Conservation (phyloP, 2,329 filamentous ascomycete species). For the Trichoderma semiorbis region DNA sequence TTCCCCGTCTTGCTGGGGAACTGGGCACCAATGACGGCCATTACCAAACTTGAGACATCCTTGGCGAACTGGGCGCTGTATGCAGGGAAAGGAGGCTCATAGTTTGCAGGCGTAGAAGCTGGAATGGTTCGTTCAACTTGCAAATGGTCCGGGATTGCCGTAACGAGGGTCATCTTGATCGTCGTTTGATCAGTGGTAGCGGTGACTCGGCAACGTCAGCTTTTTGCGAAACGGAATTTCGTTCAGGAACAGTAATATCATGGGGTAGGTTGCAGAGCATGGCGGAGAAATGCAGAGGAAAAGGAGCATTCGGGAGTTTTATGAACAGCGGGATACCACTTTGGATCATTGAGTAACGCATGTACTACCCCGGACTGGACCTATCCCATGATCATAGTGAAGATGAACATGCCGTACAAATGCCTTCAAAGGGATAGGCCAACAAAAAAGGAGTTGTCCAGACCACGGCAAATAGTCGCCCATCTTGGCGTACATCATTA, state of each 20-base stretch:
- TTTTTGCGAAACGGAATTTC: background rate
- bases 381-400: background rate
- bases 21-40: constrained; percentile 22
- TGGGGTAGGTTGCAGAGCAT: background rate
- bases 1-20: background rate
- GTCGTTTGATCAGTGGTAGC: background rate
- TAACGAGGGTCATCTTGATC: background rate
- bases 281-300: background rate
- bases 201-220: background rate
- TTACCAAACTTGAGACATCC: constrained; percentile 19
- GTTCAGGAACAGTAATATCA: background rate
- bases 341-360: background rate
- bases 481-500: background rate
- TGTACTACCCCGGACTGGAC: background rate
- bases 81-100: constrained; percentile 19
- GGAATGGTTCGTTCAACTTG: constrained; percentile 16
- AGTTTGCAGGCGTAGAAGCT: constrained; percentile 17
- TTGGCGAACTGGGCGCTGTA: constrained; percentile 22
- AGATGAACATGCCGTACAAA: background rate
- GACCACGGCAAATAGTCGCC: background rate
- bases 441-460: background rate
- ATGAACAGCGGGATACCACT: background rate
- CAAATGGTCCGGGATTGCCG: constrained; percentile 21
- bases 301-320: background rate
- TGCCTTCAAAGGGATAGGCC: background rate